These are phyloP conservation scores for thale cress (Arabidopsis thaliana) DNA, from an alignment of 345 rosid genomes.

Conservation along the genomic window DNA sequence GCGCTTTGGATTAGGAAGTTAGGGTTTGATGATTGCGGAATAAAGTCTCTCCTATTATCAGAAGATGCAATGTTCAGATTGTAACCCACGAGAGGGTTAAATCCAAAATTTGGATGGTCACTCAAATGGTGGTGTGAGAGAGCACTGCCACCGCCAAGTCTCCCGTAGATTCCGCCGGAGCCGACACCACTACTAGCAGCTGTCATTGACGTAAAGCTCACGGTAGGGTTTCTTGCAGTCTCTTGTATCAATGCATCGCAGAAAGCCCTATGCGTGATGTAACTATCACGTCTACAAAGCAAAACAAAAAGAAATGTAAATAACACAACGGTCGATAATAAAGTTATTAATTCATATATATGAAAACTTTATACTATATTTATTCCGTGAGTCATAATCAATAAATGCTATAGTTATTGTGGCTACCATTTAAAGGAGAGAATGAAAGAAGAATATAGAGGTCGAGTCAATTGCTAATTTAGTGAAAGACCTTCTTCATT, in stretches of 20 bases:
- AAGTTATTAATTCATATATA: slow-evolving; percentile 10
- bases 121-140: slow-evolving; percentile 49
- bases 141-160: slow-evolving; percentile 52
- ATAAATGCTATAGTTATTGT: slow-evolving; percentile 28
- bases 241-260: slow-evolving; percentile 89
- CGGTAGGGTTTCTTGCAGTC: slow-evolving; percentile 65
- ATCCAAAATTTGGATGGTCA: slow-evolving; percentile 32
- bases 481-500: slow-evolving; percentile 54
- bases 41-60: slow-evolving; percentile 47
- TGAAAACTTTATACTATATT: not conserved
- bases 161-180: slow-evolving; percentile 47
- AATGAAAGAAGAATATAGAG: slow-evolving; percentile 43
- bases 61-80: slow-evolving; percentile 44
- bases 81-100: slow-evolving; percentile 35
- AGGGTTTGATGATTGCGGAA: slow-evolving; percentile 47
- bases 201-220: slow-evolving; percentile 50
- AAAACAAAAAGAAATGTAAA: not conserved
- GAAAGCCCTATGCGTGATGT: slow-evolving; percentile 87
- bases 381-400: slow-evolving; percentile 23
- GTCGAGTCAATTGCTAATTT: slow-evolving; percentile 45
- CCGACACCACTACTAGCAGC: slow-evolving; percentile 1
- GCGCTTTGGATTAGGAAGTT: slow-evolving; percentile 58
- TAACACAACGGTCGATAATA: not conserved
- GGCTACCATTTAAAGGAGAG: slow-evolving; percentile 31
- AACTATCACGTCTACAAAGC: slow-evolving; percentile 78